A percentile compares a stretch with the other conserved stretches of the same genome.
Conservation (phyloP, 2,329 filamentous ascomycete species). For the Microcera coccophila region DNA sequence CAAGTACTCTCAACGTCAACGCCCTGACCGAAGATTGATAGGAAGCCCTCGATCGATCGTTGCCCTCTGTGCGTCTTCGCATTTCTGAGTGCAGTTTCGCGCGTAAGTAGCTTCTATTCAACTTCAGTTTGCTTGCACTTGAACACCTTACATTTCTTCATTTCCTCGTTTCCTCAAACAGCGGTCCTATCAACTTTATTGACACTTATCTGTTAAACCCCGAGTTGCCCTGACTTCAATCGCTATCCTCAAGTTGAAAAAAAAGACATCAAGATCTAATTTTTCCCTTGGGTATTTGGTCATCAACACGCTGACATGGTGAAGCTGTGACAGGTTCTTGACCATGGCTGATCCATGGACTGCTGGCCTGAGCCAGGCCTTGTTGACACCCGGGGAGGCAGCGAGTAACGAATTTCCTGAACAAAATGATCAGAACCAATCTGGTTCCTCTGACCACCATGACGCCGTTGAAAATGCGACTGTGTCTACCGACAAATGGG, state of each 20-base stretch:
- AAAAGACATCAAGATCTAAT: neutral
- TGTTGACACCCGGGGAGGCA: constrained; percentile 1
- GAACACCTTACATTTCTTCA: neutral
- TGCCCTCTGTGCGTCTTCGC: no score
- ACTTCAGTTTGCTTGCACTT: no score
- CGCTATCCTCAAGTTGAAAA: no score
- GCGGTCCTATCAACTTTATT: neutral
- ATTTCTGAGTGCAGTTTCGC: no score
- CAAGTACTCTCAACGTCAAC: no score
- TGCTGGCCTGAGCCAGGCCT: constrained; percentile 4
- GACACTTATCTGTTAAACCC: neutral
- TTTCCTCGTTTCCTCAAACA: neutral
- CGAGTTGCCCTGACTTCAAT: no score
- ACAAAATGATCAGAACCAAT: neutral
- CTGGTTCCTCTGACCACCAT: constrained; percentile 22
- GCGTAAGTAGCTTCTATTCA: no score
- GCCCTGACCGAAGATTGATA: no score
- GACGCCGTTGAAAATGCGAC: constrained; percentile 33
- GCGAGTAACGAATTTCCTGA: neutral
- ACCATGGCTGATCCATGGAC: constrained; percentile 14
- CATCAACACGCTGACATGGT: neutral
- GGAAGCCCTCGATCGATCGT: no score
- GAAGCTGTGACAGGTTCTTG: neutral
- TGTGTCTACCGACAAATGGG: constrained; percentile 40
- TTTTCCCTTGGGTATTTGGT: neutral